Percentiles rank a stretch among this genome's conserved stretches.
Evolutionary conservation across 2,329 filamentous ascomycete species (phyloP).

Genomic region (Trichoderma simmonsii): DNA sequence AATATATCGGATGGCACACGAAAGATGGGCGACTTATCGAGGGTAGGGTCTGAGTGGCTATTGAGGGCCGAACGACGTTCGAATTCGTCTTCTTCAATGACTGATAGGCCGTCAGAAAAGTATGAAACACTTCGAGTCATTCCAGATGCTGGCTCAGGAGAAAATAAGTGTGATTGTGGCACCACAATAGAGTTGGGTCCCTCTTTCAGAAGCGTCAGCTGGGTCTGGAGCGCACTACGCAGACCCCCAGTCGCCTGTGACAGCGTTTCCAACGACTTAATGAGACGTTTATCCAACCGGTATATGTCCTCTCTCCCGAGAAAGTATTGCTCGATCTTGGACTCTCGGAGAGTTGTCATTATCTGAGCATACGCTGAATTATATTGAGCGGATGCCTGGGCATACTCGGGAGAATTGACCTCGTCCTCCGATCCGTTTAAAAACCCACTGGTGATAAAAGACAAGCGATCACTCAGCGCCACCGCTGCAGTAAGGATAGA

Average conservation of each 20-base stretch:
- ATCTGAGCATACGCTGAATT: conserved; percentile 66
- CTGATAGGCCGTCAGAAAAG: conserved; percentile 44
- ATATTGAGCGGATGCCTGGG: conserved; percentile 60
- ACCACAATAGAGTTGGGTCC: conserved; percentile 30
- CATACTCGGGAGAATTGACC: conserved; percentile 63
- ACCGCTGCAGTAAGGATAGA: conserved; percentile 71
- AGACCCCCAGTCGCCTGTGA: conserved; percentile 88
- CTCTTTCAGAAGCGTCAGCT: conserved; percentile 80
- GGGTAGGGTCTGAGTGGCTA: conserved; percentile 31
- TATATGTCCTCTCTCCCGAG: conserved; percentile 78
- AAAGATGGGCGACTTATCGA: conserved; percentile 39
- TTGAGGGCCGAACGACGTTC: conserved; percentile 36
- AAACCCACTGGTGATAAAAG: conserved; percentile 78
- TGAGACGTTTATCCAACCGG: conserved; percentile 71
- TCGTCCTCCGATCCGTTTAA: conserved; percentile 79
- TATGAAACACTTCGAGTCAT: conserved; percentile 30
- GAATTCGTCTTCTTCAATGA: conserved; percentile 59
- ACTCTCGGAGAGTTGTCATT: conserved; percentile 75
- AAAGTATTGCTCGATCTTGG: conserved; percentile 85
- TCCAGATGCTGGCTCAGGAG: conserved; percentile 22
- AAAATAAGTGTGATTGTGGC: conserved; percentile 22
- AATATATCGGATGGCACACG: conserved; percentile 80
- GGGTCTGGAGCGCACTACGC: conserved; percentile 82
- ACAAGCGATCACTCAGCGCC: conserved; percentile 75
- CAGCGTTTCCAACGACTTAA: conserved; percentile 79